Conservation (phyloP, 1,139 yeast genomes). For the Suhomyces atakaporum region DNA sequence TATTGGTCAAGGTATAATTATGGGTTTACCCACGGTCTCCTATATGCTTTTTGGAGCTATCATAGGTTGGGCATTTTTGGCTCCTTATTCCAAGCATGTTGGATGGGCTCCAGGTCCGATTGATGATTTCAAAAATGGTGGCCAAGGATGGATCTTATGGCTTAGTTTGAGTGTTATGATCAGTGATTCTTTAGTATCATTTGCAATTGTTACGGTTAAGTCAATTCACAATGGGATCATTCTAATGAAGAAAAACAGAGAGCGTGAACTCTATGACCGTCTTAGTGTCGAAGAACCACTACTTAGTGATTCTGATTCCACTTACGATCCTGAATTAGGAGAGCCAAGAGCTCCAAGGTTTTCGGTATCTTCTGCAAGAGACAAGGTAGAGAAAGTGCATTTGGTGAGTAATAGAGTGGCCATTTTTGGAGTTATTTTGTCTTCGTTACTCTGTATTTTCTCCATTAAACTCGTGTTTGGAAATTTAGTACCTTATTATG, state of each 20-base stretch:
- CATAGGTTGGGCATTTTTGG: constrained; percentile 88
- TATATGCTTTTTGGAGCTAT: constrained; percentile 90
- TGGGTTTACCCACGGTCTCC: constrained; percentile 91
- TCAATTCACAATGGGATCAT: constrained; percentile 30
- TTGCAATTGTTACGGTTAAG: constrained; percentile 59
- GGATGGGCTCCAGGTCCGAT: constrained; percentile 92
- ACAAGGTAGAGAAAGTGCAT: constrained; percentile 24
- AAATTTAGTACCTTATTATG: constrained; percentile 65
- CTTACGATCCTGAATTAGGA: constrained; percentile 7
- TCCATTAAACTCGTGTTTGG: constrained; percentile 73
- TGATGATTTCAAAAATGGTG: constrained; percentile 90
- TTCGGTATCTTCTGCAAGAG: constrained; percentile 6
- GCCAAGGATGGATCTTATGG: constrained; percentile 98
- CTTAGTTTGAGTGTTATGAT: constrained; percentile 91
- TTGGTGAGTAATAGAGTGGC: constrained; percentile 56
- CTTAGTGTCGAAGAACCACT: constrained; percentile 6
- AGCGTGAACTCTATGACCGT: constrained; percentile 5
- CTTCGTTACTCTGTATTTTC: constrained; percentile 66
- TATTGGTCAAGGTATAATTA: constrained; percentile 94
- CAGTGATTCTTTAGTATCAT: constrained; percentile 84
- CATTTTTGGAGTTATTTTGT: constrained; percentile 58
- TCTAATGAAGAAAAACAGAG: constrained; percentile 8
- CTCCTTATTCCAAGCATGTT: constrained; percentile 68
- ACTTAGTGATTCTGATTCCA: constrained; percentile 1
- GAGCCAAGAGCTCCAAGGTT: constrained; percentile 1